Evolutionary conservation across 306 rosid genomes (phyloP).

Genomic region (Urtica urens): DNA sequence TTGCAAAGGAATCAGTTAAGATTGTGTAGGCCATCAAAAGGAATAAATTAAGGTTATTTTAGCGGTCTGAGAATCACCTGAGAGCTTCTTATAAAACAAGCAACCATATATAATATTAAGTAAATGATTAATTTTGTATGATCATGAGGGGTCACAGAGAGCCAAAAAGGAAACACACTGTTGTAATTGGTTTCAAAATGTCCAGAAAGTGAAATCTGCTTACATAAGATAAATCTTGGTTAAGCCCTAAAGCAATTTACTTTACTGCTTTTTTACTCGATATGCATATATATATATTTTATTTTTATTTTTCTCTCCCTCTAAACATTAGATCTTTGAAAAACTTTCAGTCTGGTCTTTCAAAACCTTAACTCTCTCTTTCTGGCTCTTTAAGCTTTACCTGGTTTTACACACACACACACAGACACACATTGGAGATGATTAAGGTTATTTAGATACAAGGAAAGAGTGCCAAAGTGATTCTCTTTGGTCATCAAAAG

Average conservation of each 20-base stretch:
- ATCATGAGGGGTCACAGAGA: slow-evolving; percentile 27
- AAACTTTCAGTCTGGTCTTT: slow-evolving; percentile 4
- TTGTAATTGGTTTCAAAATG: slow-evolving; percentile 1
- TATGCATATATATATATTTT: too few relatives aligned
- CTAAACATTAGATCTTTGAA: background rate
- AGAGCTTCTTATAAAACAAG: slow-evolving; percentile 10
- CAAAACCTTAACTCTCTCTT: slow-evolving; percentile 2
- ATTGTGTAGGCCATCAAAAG: slow-evolving; percentile 46
- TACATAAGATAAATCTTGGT: slow-evolving; percentile 9
- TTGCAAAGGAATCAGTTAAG: slow-evolving; percentile 43
- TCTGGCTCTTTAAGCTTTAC: background rate
- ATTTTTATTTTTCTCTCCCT: background rate
- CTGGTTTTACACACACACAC: background rate
- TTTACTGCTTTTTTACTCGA: slow-evolving; percentile 6
- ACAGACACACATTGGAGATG: background rate
- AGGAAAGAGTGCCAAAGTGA: slow-evolving; percentile 1
- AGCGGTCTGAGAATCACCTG: slow-evolving; percentile 27
- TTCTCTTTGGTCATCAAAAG: slow-evolving; percentile 11
- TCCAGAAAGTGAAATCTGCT: slow-evolving; percentile 19
- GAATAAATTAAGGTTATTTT: slow-evolving; percentile 20
- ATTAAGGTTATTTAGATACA: background rate
- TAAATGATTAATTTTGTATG: slow-evolving; percentile 6
- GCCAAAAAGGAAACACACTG: slow-evolving; percentile 20
- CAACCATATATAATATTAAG: slow-evolving; percentile 5
- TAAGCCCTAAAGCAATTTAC: slow-evolving; percentile 9